phyloP scores from a whole-genome alignment of 2,329 filamentous ascomycete genomes.

The Paracoccidioides brasiliensis region DNA sequence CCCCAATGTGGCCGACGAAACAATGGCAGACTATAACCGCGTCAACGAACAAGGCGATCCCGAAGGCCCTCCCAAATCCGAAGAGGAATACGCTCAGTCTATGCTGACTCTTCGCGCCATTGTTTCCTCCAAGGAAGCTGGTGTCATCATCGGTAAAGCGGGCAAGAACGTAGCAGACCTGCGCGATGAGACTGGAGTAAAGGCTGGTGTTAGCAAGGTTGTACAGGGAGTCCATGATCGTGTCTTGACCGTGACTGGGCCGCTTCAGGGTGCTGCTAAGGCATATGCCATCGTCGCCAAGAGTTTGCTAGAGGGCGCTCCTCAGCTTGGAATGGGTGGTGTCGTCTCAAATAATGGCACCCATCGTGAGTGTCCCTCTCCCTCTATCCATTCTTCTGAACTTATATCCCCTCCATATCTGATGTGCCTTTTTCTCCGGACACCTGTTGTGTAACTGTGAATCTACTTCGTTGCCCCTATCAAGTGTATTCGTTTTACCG shows the following conservation, averaged over 20 bases:
- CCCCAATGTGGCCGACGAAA: constrained; percentile 46
- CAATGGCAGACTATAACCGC: constrained; percentile 51
- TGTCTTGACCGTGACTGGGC: constrained; percentile 86
- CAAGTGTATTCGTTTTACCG: background rate
- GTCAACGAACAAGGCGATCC: constrained; percentile 54
- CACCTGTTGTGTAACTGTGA: too few relatives aligned
- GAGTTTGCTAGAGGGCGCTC: constrained; percentile 81
- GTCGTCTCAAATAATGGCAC: constrained; percentile 77
- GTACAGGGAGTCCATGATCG: constrained; percentile 95
- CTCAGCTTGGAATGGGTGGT: constrained; percentile 91
- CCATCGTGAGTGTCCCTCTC: constrained; percentile 57
- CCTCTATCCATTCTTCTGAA: background rate
- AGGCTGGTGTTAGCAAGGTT: constrained; percentile 96
- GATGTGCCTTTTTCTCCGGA: background rate
- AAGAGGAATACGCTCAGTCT: constrained; percentile 89
- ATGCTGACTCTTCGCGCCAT: constrained; percentile 92
- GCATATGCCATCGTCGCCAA: constrained; percentile 90
- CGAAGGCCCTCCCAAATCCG: constrained; percentile 73
- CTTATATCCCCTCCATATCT: background rate
- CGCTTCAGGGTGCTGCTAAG: constrained; percentile 74
- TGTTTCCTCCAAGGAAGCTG: constrained; percentile 96
- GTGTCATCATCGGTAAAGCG: constrained; percentile 96
- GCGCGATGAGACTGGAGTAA: constrained; percentile 93
- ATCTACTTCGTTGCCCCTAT: too few relatives aligned
- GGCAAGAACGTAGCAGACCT: constrained; percentile 97